Percentiles rank a stretch among this genome's conserved stretches.
These are phyloP conservation scores for Polygonum aviculare DNA, from an alignment of 148 eudicot genomes.

Conservation along the genomic window DNA sequence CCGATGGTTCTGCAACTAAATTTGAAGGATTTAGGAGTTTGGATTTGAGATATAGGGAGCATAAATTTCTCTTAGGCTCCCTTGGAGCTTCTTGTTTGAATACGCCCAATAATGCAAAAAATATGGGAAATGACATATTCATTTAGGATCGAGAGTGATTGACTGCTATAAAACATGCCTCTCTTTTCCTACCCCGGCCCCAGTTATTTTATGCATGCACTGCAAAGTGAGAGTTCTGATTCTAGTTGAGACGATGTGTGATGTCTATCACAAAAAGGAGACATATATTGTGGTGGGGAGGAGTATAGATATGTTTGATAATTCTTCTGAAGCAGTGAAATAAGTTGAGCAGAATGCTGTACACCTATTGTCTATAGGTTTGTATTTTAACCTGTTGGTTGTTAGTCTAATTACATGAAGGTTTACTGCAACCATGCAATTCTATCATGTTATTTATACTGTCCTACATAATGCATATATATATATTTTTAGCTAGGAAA, in stretches of 20 bases:
- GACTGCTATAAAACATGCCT: not conserved
- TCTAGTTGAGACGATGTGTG: not conserved
- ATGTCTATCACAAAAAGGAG: not conserved
- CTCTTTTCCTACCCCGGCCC: not conserved
- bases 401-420: not conserved
- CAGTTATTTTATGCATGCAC: not conserved
- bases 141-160: not conserved
- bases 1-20: not conserved
- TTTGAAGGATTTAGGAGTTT: not conserved
- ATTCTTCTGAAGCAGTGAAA: not conserved
- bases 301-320: not conserved
- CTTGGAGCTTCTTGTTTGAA: not conserved
- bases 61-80: slow-evolving; percentile 3
- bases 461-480: not conserved
- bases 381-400: not conserved
- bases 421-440: not conserved
- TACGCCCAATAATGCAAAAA: not conserved
- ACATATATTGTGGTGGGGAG: not conserved
- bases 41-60: not conserved
- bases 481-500: not conserved
- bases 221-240: not conserved
- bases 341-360: not conserved
- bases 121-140: not conserved
- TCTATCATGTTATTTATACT: not conserved
- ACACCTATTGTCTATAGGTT: not conserved